Base-by-base conservation (phyloP, 352 stramenopile genomes). In the Pythium dissimile region DNA sequence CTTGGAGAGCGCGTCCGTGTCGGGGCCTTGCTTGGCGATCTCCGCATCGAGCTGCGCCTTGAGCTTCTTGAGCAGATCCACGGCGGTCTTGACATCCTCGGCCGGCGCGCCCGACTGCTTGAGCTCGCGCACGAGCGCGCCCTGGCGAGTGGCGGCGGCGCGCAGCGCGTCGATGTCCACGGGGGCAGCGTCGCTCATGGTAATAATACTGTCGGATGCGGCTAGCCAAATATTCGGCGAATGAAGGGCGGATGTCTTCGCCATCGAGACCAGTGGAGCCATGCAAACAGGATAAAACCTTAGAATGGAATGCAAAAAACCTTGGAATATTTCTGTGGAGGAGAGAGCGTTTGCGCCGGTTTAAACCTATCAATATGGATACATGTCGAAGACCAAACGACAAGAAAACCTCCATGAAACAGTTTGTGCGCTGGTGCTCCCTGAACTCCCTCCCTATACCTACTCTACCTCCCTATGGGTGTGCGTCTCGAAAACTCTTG, bases 101-200 rank as follows among this genome's bases (percentile, higher is more conserved):
- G 85, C 82, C 26, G 86, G 80, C 31, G 72, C 84, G 45, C 94
- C 92, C 52, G 94, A 87, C 81, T 99, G 98, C 83, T 99, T 99
- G 41, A 99, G 75, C 67, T 98, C 80, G 34, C 96, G 91, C 62
- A 99, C 95, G 26, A 89, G 69, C 38, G 90, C 90, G 49, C 92
- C 94, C 67, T 99, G 97, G 56, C 95, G 96, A 58, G 96, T 98
- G 62, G 99, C 95, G 59, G 91, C 77, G 50, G 97, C 96, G 37
- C 92, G 90, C 24, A 99, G 73, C 18, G 81, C 92, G 49, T 98
- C 95, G 42, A 98, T 71, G 72, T 98, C 92, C 66, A 97, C 72
- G n/a, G 60, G 60, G 6, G 26, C 32, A 23, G 59, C n/a, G 35
- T 56, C 59, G 18, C 44, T 55, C 60, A 68, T 68, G 9, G 11